Conservation (phyloP, 2,329 filamentous ascomycete genomes). For the Geosmithia flava region DNA sequence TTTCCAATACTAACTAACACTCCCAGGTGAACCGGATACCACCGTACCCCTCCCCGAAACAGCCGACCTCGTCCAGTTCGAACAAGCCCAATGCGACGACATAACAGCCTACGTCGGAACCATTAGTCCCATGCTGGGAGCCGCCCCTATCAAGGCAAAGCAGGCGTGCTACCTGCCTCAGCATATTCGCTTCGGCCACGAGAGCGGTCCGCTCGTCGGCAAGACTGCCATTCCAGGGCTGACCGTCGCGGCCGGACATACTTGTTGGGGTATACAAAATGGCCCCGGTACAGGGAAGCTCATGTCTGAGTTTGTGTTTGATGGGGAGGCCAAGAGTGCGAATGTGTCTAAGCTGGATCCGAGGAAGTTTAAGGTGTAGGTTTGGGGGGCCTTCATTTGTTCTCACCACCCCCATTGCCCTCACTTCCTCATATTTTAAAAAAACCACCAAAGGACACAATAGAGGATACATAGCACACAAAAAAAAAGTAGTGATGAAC, state of each 20-base stretch:
- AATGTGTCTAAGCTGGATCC: slow-evolving; percentile 57
- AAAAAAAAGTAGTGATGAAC: too few species aligned
- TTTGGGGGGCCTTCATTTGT: background rate
- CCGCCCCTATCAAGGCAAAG: slow-evolving; percentile 56
- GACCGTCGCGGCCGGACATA: slow-evolving; percentile 79
- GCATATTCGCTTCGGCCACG: slow-evolving; percentile 48
- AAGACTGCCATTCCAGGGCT: slow-evolving; percentile 60
- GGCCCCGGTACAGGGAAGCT: slow-evolving; percentile 75
- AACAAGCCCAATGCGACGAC: slow-evolving; percentile 69
- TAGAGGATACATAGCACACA: too few species aligned
- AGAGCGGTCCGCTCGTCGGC: slow-evolving; percentile 64
- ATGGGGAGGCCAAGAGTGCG: slow-evolving; percentile 57
- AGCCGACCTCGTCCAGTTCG: slow-evolving; percentile 63
- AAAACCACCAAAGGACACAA: too few species aligned
- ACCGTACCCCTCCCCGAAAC: slow-evolving; percentile 62
- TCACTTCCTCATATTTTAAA: too few species aligned
- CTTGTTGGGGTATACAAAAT: slow-evolving; percentile 98
- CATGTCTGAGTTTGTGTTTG: slow-evolving; percentile 68
- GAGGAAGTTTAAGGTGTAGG: slow-evolving; percentile 39
- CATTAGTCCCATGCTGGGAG: slow-evolving; percentile 52
- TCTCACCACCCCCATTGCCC: too few species aligned
- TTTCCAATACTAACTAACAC: too few species aligned
- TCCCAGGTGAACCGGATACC: slow-evolving; percentile 61
- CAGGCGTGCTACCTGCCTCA: slow-evolving; percentile 93
- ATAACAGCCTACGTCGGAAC: slow-evolving; percentile 66